phyloP scores from a whole-genome alignment of 2,329 filamentous ascomycete genomes.

The Teratosphaeria viscida region DNA sequence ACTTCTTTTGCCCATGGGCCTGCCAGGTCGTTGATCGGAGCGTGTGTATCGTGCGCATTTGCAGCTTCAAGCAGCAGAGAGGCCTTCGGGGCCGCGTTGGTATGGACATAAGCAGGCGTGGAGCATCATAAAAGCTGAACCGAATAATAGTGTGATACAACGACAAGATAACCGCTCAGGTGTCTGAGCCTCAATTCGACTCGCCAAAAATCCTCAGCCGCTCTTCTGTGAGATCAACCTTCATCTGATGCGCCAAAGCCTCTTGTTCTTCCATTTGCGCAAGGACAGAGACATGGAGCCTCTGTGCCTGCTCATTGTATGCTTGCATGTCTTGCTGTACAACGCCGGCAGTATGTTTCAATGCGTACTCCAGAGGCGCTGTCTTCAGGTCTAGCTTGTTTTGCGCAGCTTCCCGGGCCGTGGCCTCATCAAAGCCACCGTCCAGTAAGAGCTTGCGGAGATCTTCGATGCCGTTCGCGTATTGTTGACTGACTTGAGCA shows the following conservation, averaged over 20 bases:
- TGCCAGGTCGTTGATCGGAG: too few relatives aligned
- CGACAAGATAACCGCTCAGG: background rate
- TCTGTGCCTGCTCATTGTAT: background rate
- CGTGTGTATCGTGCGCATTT: too few relatives aligned
- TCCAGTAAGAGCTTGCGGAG: background rate
- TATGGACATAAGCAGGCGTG: too few relatives aligned
- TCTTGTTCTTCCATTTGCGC: background rate
- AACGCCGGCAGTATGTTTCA: background rate
- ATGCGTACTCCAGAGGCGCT: background rate
- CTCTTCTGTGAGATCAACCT: background rate
- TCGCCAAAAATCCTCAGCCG: background rate
- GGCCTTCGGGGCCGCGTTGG: too few relatives aligned
- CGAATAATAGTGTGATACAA: too few relatives aligned
- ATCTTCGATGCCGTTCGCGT: background rate
- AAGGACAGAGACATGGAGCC: background rate
- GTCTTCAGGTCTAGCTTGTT: background rate
- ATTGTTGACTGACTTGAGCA: background rate
- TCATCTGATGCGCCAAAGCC: background rate
- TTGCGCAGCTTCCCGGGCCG: background rate
- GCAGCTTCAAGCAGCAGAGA: too few relatives aligned
- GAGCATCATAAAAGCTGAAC: too few relatives aligned
- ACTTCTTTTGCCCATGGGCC: too few relatives aligned
- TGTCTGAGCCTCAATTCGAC: background rate
- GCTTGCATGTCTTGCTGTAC: background rate
- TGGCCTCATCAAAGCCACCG: background rate